phyloP scores from a whole-genome alignment of 306 rosid genomes.

The Lotus japonicus region DNA sequence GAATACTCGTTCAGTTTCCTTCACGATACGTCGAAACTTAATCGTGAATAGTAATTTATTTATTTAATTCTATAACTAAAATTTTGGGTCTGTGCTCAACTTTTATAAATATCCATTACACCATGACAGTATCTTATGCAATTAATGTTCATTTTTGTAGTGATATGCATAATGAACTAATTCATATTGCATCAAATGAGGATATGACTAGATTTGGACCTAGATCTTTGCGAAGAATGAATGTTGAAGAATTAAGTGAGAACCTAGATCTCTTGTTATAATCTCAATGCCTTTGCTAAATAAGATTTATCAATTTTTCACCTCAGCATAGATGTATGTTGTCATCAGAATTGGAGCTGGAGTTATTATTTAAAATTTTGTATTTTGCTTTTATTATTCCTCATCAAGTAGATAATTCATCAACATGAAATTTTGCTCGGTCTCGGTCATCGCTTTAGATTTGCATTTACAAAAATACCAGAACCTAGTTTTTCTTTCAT shows the following conservation, averaged over 20 bases:
- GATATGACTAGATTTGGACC: conserved; percentile 27
- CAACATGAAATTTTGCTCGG: too few species aligned
- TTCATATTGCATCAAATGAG: conserved; percentile 19
- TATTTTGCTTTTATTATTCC: too few species aligned
- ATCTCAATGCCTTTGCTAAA: neutral
- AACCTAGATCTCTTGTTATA: conserved; percentile 15
- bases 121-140: conserved; percentile 30
- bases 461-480: too few species aligned
- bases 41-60: too few species aligned
- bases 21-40: too few species aligned
- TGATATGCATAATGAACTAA: conserved; percentile 30
- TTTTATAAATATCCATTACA: conserved; percentile 34
- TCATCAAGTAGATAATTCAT: too few species aligned
- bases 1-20: too few species aligned
- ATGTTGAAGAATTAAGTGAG: conserved; percentile 27
- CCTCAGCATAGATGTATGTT: neutral
- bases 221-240: conserved; percentile 31
- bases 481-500: too few species aligned
- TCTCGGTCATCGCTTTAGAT: too few species aligned
- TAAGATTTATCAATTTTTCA: neutral
- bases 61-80: too few species aligned
- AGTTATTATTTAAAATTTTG: too few species aligned
- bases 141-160: conserved; percentile 33
- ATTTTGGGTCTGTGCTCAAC: conserved; percentile 30
- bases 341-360: neutral